Evolutionary conservation across 208 protist species (phyloP).

Genomic region (Trypanosoma brucei): DNA sequence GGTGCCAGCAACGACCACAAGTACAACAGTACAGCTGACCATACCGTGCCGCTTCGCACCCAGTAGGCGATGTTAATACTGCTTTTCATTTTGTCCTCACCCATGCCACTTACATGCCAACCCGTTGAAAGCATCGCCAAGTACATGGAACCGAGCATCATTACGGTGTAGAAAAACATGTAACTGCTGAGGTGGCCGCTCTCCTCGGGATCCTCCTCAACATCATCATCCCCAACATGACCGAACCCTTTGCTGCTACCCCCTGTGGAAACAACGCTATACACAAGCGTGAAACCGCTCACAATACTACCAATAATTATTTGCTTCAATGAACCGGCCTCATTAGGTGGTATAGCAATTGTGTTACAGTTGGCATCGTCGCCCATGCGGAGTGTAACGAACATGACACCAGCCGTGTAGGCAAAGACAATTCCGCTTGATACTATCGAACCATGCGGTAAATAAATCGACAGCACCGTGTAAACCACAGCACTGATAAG

Average conservation of each 20-base stretch:
- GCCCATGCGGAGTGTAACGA: conserved; percentile 72
- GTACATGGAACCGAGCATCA: conserved; percentile 93
- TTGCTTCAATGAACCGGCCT: conserved; percentile 37
- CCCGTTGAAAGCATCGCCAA: conserved; percentile 89
- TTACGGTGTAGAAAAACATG: conserved; percentile 92
- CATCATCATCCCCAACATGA: conserved; percentile 63
- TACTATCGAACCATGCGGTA: conserved; percentile 87
- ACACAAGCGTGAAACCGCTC: conserved; percentile 66
- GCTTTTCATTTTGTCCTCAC: conserved; percentile 31
- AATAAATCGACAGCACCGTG: conserved; percentile 75
- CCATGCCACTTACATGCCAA: conserved; percentile 83
- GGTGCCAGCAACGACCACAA: conserved; percentile 91
- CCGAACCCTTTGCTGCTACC: conserved; percentile 56
- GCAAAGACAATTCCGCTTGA: conserved; percentile 89
- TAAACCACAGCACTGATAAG: conserved; percentile 71
- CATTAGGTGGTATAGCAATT: conserved; percentile 21
- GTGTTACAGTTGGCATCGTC: conserved; percentile 67
- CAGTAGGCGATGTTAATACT: conserved; percentile 82
- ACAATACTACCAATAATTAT: conserved; percentile 55
- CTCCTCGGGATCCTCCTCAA: conserved; percentile 72
- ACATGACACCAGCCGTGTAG: conserved; percentile 86
- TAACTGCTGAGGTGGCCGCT: conserved; percentile 80
- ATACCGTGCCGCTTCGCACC: conserved; percentile 86
- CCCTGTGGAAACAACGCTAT: conserved; percentile 70
- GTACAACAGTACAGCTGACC: conserved; percentile 80